Evolutionary conservation across 305 asterid species (phyloP), one percentile per base, ranked within the genome.

Genomic region (Plantago coronopus): DNA sequence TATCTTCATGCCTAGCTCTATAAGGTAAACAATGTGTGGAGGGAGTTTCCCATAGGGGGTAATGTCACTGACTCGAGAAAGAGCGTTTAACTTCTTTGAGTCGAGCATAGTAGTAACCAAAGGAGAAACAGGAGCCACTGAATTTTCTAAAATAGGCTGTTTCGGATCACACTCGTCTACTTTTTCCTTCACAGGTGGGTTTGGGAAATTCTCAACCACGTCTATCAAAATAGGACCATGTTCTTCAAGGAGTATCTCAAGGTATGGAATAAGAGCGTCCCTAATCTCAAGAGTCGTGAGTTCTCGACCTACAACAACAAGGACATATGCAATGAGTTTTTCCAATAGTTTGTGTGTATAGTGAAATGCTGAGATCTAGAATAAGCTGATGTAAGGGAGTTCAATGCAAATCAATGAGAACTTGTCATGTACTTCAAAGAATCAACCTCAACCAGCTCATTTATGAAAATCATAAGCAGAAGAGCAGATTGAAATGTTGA

Each of bases 281-380:
- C 95, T 78, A 57, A 91, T 91, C 80, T 91, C 96, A 45, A 84
- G 86, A 22, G 96, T 88, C 38, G 98, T 86, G 66, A 91, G 96
- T 74, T 91, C 96, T 48, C 95, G 81, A 44, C 98, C 98, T 91
- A 78, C 66, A 69, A 67, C 40, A 31, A 45, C 15, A 11, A 38
- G 43, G 43, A 10, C 12, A 38, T 38, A 38, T 38, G 43, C 12
- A 38, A 38, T 38, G 43, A 38, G 43, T 38, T 14, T 38, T 38
- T 38, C 43, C 14, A 38, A 34, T 34, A 38, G 43, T 15, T 38
- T 38, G 43, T 54, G 59, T 53, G 23, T 38, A 12, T 22, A 49
- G 27, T 51, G 57, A 25, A 53, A 53, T 50, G 57, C 31, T 23
- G 17, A 23, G 31, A 23, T 13, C 15, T 22, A 51, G 57, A 48